phyloP scores from a whole-genome alignment of 2,329 filamentous ascomycete species.

The Colletotrichum scovillei region DNA sequence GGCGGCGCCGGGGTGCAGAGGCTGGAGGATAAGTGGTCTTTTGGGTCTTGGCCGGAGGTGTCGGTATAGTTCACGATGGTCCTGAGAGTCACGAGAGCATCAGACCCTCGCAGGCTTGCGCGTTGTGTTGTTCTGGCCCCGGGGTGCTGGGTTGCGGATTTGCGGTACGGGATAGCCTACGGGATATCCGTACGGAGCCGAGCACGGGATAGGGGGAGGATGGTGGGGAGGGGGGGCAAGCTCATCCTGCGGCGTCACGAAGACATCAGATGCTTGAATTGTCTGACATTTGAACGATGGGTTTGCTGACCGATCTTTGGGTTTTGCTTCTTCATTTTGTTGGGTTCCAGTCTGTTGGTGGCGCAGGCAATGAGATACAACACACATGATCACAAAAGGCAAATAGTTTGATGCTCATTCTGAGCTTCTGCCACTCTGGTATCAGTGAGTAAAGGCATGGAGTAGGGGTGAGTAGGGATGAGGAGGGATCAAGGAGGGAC shows the following conservation, averaged over 20 bases:
- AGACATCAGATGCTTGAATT: neutral
- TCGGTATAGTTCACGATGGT: neutral
- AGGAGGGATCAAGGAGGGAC: constrained; percentile 22
- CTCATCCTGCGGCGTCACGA: neutral
- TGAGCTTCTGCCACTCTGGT: constrained; percentile 36
- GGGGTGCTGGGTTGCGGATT: neutral
- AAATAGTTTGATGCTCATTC: neutral
- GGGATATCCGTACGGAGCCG: neutral
- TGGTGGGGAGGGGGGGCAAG: neutral
- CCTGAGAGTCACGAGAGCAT: neutral
- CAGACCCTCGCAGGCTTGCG: constrained; percentile 14
- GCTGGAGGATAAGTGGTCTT: constrained; percentile 32
- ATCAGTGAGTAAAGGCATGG: constrained; percentile 33
- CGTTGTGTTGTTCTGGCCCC: neutral
- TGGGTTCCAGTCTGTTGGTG: neutral
- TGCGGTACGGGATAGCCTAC: neutral
- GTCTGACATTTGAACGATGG: neutral
- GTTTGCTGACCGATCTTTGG: neutral
- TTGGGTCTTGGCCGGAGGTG: constrained; percentile 3
- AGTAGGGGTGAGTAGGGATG: constrained; percentile 39
- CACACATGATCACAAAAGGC: neutral
- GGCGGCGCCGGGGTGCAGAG: constrained; percentile 18
- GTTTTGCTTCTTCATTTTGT: neutral
- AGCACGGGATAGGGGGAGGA: neutral
- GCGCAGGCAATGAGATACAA: neutral